Percentiles rank a stretch among this genome's conserved stretches.
Evolutionary conservation across 345 rosid genomes (phyloP).

Genomic region (Excoecaria cochinchinensis): DNA sequence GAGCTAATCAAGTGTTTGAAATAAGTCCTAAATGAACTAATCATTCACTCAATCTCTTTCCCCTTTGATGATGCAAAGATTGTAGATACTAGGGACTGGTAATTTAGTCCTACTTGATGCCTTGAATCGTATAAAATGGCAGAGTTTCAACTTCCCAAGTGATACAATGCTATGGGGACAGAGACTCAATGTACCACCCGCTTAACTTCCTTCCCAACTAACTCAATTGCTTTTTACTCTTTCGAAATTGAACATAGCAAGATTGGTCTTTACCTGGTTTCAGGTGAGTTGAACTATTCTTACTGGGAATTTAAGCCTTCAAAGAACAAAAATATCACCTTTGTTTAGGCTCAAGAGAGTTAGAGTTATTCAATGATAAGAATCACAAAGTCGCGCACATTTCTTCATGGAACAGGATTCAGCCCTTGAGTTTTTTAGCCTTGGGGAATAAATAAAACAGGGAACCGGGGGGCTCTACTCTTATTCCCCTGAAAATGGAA

Average conservation of each 20-base stretch:
- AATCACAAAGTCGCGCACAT: slow-evolving; percentile 63
- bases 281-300: slow-evolving; percentile 64
- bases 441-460: slow-evolving; percentile 68
- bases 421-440: slow-evolving; percentile 60
- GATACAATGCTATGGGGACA: slow-evolving; percentile 82
- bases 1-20: not conserved
- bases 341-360: slow-evolving; percentile 52
- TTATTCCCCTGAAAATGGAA: slow-evolving; percentile 47
- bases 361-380: slow-evolving; percentile 56
- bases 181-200: slow-evolving; percentile 76
- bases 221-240: slow-evolving; percentile 56
- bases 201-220: slow-evolving; percentile 71
- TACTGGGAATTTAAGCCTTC: slow-evolving; percentile 86
- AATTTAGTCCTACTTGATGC: slow-evolving; percentile 69
- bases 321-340: slow-evolving; percentile 57
- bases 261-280: slow-evolving; percentile 60
- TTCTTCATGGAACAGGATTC: slow-evolving; percentile 12
- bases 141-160: slow-evolving; percentile 91
- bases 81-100: slow-evolving; percentile 61
- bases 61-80: slow-evolving; percentile 57
- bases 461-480: slow-evolving; percentile 73
- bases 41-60: not conserved
- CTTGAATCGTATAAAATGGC: slow-evolving; percentile 64
- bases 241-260: slow-evolving; percentile 60
- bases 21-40: not conserved